Evolutionary conservation across 2,329 filamentous ascomycete genomes (phyloP).

Genomic region (Ilyonectria destructans): DNA sequence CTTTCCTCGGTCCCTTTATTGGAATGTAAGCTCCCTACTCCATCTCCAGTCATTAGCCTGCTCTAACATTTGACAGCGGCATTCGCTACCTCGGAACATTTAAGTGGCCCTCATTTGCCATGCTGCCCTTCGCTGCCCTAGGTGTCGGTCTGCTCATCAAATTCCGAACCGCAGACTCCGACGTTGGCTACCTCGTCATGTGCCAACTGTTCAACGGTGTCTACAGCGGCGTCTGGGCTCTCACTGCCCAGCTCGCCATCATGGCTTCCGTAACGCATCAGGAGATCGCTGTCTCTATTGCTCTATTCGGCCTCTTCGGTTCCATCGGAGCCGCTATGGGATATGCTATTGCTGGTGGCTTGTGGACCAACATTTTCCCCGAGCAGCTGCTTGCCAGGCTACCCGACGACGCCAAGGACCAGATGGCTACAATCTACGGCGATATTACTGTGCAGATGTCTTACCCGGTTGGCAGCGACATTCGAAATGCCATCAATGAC

Average conservation of each 20-base stretch:
- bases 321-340: constrained; percentile 54
- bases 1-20: constrained; percentile 64
- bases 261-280: constrained; percentile 52
- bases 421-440: constrained; percentile 67
- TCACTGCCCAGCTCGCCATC: constrained; percentile 48
- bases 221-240: constrained; percentile 66
- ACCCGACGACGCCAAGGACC: constrained; percentile 57
- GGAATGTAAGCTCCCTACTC: constrained; percentile 54
- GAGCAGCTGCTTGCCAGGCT: constrained; percentile 67
- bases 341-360: constrained; percentile 50
- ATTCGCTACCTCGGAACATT: constrained; percentile 46
- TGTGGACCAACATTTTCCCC: constrained; percentile 52
- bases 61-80: constrained; percentile 16
- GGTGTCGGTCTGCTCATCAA: constrained; percentile 61
- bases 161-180: constrained; percentile 57
- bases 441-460: constrained; percentile 67
- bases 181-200: constrained; percentile 66
- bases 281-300: constrained; percentile 53
- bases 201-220: constrained; percentile 70
- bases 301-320: constrained; percentile 50
- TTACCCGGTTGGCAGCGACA: constrained; percentile 63
- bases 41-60: neutral
- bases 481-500: constrained; percentile 69
- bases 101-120: constrained; percentile 60
- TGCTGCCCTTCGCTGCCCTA: constrained; percentile 59